Percentiles rank a stretch among this genome's conserved stretches.
Conservation (phyloP, 768 basidiomycete genomes). For the Collybia sp. region DNA sequence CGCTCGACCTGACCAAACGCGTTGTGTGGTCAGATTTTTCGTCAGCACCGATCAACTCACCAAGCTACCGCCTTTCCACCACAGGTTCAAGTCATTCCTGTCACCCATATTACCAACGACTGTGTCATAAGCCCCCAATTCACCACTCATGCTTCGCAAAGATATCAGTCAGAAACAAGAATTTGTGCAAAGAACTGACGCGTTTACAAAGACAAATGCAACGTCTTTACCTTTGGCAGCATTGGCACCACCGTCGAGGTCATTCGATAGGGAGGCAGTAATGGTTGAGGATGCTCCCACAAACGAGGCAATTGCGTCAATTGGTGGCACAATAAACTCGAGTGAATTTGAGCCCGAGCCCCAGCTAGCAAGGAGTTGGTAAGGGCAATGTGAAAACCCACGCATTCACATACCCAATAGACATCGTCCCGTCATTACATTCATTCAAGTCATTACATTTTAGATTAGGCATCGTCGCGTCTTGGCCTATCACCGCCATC, state of each 20-base stretch:
- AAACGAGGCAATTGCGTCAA: constrained; percentile 39
- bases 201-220: constrained; percentile 57
- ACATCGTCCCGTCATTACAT: constrained; percentile 56
- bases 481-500: constrained; percentile 57
- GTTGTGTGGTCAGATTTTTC: constrained; percentile 73
- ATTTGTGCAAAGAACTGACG: constrained; percentile 24
- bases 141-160: constrained; percentile 38
- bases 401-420: constrained; percentile 45
- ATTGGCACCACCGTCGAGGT: constrained; percentile 28
- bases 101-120: constrained; percentile 80
- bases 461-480: constrained; percentile 45
- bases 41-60: constrained; percentile 16
- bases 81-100: constrained; percentile 29
- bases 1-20: constrained; percentile 57
- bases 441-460: constrained; percentile 44
- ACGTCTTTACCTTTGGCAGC: constrained; percentile 48
- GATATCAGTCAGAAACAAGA: constrained; percentile 8
- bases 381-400: background rate
- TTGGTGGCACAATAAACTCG: constrained; percentile 39
- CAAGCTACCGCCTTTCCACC: background rate
- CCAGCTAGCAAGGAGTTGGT: constrained; percentile 32
- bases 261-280: constrained; percentile 39
- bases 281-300: constrained; percentile 33
- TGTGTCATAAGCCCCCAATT: constrained; percentile 55
- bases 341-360: constrained; percentile 47